A percentile compares a stretch with the other conserved stretches of the same genome.
These are phyloP conservation scores for Peribolospora baueri DNA, from an alignment of 768 basidiomycete species.

Conservation along the genomic window DNA sequence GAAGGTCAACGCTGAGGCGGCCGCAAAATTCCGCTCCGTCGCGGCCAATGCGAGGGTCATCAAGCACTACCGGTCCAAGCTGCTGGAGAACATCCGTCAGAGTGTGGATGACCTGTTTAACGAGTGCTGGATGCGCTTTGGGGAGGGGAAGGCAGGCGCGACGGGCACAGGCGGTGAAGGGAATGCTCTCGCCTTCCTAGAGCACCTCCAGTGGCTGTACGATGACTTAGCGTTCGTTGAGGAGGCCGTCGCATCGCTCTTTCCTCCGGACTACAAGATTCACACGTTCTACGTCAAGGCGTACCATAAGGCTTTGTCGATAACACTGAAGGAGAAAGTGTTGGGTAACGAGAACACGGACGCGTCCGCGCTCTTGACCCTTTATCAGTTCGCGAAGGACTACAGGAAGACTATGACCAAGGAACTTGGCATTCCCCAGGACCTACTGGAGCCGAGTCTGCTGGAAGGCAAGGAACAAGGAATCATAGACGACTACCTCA, in stretches of 20 bases:
- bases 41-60: conserved; percentile 76
- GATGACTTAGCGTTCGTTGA: conserved; percentile 86
- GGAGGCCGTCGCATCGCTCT: conserved; percentile 65
- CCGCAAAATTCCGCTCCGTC: conserved; percentile 64
- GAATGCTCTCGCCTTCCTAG: conserved; percentile 48
- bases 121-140: background rate
- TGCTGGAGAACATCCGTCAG: conserved; percentile 44
- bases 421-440: conserved; percentile 59
- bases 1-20: conserved; percentile 75
- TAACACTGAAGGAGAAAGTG: conserved; percentile 31
- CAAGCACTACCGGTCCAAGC: conserved; percentile 83
- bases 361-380: conserved; percentile 58
- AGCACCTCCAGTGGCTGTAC: conserved; percentile 63
- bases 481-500: conserved; percentile 85
- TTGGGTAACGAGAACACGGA: conserved; percentile 49
- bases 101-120: conserved; percentile 8
- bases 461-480: conserved; percentile 80
- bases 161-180: conserved; percentile 21
- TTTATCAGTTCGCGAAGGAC: conserved; percentile 87
- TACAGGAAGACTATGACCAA: conserved; percentile 76
- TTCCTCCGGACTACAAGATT: conserved; percentile 80
- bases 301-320: conserved; percentile 68
- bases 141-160: too few species aligned
- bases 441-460: conserved; percentile 66
- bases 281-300: conserved; percentile 57